Evolutionary conservation across 176 grass and related monocot species (phyloP), one percentile per base, ranked within the genome.

Genomic region (Bromus sterilis): DNA sequence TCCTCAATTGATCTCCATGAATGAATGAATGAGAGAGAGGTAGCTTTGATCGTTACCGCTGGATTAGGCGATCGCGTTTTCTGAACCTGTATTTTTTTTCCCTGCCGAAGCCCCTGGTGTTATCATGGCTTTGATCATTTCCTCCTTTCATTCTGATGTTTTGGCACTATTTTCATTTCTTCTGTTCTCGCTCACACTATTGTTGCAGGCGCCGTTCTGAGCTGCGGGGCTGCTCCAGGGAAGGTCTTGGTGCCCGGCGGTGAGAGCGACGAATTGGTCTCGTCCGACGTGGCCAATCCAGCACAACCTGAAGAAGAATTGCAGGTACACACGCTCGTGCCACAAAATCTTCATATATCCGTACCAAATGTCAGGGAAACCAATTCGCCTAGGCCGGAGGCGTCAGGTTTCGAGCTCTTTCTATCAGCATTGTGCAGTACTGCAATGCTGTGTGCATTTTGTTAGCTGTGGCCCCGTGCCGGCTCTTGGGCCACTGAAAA

Each of bases 161-260:
- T 16, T 37, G 5, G 0, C 5, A 1, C 1, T 40, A 1, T 41
- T 25, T n/a, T n/a, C n/a, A n/a, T n/a, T n/a, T 41, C 39, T 56
- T 70, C 35, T 51, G 69, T 15, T 37, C 25, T 46, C 16, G 33
- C 61, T 76, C n/a, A n/a, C n/a, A 80, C 41, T 41, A 21, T 20
- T 60, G 43, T 33, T 60, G 73, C 83, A 90, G 91, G 91, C 73
- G 85, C 71, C 25, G 57, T 77, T 76, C 33, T 78, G 60, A 83
- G 83, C 88, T 77, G 79, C 56, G 75, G 58, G 48, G 80, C 88
- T 81, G 57, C 80, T 44, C 66, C 86, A 24, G 88, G 92, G 57
- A 94, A 93, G 84, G 92, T 93, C 71, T 79, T 98, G 78, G 89
- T 93, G 75, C 90, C 95, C 7, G 88, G 84, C 33, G 81, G 83